phyloP scores from a whole-genome alignment of 768 basidiomycete genomes.

The Xerocomellus amylosporus region DNA sequence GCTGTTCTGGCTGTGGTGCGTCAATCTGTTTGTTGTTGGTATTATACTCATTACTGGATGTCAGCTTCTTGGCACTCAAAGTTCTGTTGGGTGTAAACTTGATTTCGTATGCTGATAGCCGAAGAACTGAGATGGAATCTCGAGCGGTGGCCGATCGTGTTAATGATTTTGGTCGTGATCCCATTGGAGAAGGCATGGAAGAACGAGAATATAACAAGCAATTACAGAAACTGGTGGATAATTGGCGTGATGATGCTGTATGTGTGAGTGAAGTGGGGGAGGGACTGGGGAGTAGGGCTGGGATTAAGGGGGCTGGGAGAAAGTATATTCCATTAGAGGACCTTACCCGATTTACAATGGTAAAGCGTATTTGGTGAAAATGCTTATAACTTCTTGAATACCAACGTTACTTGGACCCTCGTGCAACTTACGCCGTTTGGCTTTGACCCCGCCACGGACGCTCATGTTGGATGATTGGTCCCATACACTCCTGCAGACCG shows the following conservation, averaged over 20 bases:
- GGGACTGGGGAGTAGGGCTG: constrained; percentile 18
- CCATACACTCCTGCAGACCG: constrained; percentile 39
- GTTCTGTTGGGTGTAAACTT: constrained; percentile 89
- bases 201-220: constrained; percentile 87
- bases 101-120: constrained; percentile 74
- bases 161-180: constrained; percentile 87
- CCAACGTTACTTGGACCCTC: neutral
- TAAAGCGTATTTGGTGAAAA: constrained; percentile 77
- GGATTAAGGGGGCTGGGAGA: constrained; percentile 29
- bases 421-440: neutral
- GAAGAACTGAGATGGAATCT: constrained; percentile 74
- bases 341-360: constrained; percentile 93
- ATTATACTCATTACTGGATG: neutral
- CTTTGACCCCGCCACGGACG: neutral
- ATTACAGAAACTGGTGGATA: constrained; percentile 68
- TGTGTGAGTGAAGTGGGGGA: constrained; percentile 74
- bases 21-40: constrained; percentile 26
- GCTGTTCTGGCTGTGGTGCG: constrained; percentile 84
- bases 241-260: constrained; percentile 64
- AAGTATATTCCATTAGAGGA: constrained; percentile 78
- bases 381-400: neutral
- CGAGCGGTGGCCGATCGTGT: constrained; percentile 70
- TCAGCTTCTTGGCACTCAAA: constrained; percentile 83
- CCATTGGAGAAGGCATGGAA: constrained; percentile 86
- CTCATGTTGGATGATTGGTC: constrained; percentile 37